Percentiles rank a stretch among this genome's conserved stretches.
These are phyloP conservation scores for Phytopythium helicoides DNA, from an alignment of 352 stramenopile species.

Conservation along the genomic window DNA sequence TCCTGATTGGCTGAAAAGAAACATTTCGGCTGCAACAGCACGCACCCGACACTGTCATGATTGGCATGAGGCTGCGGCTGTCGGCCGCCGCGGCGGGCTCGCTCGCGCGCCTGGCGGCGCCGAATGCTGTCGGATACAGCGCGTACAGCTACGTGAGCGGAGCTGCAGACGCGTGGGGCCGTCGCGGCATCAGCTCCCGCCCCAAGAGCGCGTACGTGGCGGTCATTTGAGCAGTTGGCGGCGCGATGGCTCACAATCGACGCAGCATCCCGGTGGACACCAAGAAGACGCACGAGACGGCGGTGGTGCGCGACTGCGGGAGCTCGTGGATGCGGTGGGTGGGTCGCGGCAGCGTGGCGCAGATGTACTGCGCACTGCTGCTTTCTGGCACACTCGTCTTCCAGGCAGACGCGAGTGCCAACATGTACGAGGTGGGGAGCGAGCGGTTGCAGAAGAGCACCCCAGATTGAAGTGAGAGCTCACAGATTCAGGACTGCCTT, in stretches of 20 bases:
- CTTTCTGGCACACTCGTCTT: constrained; percentile 65
- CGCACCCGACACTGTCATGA: not conserved
- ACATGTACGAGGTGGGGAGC: constrained; percentile 36
- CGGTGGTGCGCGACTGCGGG: constrained; percentile 50
- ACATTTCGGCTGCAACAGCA: not conserved
- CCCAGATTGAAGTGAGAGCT: too few relatives aligned
- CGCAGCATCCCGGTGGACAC: constrained; percentile 25
- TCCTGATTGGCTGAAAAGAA: constrained; percentile 9
- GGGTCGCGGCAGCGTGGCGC: constrained; percentile 50
- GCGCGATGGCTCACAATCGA: not conserved
- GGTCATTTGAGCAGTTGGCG: not conserved
- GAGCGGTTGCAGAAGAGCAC: too few relatives aligned
- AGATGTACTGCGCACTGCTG: constrained; percentile 76
- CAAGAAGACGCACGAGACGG: constrained; percentile 49
- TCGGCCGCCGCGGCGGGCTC: not conserved
- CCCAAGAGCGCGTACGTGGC: constrained; percentile 22
- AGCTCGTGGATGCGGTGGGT: constrained; percentile 54
- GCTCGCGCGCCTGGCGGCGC: not conserved
- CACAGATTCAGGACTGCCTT: too few relatives aligned
- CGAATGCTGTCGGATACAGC: too few relatives aligned
- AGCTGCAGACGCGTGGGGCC: not conserved
- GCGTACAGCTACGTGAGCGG: not conserved
- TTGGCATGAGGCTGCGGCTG: not conserved
- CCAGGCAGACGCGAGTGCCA: constrained; percentile 44
- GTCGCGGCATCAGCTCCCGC: constrained; percentile 12